Percentiles rank a stretch among this genome's conserved stretches.
Evolutionary conservation across 371 early-diverging fungal genomes (phyloP).

Genomic region (Mortierella polycephala): DNA sequence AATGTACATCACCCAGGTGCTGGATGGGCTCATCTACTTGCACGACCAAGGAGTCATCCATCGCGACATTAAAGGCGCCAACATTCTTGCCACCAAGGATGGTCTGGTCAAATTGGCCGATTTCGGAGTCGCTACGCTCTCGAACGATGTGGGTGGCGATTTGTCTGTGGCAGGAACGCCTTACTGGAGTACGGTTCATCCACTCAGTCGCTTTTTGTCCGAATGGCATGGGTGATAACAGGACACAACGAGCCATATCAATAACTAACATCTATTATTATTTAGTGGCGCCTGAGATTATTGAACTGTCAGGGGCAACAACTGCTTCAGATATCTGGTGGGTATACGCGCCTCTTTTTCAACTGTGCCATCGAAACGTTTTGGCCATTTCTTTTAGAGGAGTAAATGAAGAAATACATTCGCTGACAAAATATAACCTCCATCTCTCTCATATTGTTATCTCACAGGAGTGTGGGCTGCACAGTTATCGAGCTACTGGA

Average conservation of each 20-base stretch:
- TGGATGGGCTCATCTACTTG: conserved; percentile 82
- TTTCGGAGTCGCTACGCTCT: conserved; percentile 82
- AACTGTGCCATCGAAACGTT: background rate
- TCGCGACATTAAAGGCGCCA: conserved; percentile 92
- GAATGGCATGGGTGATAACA: background rate
- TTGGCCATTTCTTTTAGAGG: background rate
- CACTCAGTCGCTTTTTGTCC: background rate
- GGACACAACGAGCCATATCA: background rate
- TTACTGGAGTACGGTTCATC: conserved; percentile 69
- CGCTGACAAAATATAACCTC: too few species aligned
- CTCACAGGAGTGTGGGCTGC: conserved; percentile 82
- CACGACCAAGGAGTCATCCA: conserved; percentile 93
- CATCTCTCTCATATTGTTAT: background rate
- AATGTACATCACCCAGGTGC: conserved; percentile 83
- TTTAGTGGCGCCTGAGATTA: conserved; percentile 88
- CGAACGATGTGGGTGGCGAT: conserved; percentile 48
- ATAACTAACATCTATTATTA: conserved; percentile 21
- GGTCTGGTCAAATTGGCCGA: conserved; percentile 89
- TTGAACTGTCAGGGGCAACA: conserved; percentile 81
- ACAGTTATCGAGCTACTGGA: conserved; percentile 89
- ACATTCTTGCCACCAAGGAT: conserved; percentile 82
- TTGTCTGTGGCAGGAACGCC: conserved; percentile 72
- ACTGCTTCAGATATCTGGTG: conserved; percentile 86
- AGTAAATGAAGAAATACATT: too few species aligned
- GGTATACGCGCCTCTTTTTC: too few species aligned